Base-by-base conservation (phyloP, 305 asterid genomes). In the Fraxinus ornus region DNA sequence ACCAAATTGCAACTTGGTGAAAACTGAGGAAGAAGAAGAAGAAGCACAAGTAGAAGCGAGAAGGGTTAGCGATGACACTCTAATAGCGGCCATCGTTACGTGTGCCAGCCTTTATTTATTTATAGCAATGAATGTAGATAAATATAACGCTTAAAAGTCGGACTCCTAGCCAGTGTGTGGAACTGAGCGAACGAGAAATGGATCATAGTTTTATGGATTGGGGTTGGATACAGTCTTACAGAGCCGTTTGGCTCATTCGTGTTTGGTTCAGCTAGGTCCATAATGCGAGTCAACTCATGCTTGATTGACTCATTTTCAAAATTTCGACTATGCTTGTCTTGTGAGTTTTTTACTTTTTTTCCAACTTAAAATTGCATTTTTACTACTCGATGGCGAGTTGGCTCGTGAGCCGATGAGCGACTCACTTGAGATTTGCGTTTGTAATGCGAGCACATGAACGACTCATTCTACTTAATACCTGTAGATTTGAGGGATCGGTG, bases 11-110 rank as follows among this genome's bases (percentile, higher is more conserved):
- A 85, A 76, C 76, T 87, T 85, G 9, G 87, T 79, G 78, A 87
- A 86, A 77, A 81, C 36, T 70, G 89, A 86, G 84, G 49, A 41
- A 10, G 49, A 39, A 9, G 49, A 39, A 9, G 91, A 73, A 0
- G 88, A 75, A 33, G 93, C n/a, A 21, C 87, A 78, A 37, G 93
- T 21, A 21, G 89, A 81, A 12, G 91, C 81, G 36, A 84, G 83
- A 2, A 85, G 84, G 22, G 89, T 33, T 60, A 89, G 79, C 44
- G 90, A 78, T 75, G 87, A 79, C 62, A 84, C 89, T 87, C 93
- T 87, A 86, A 92, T 85, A 88, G 92, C 90, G 84, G 93, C 91
- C 97, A 92, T 92, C 82, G 80, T 30, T 32, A 78, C 52, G 78
- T 7, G 80, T 68, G 80, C 60, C 55, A 3, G 81, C 44, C 78